Percentiles rank a stretch among this genome's conserved stretches.
Conservation (phyloP, 2,329 filamentous ascomycete species). For the Mariannaea elegans region DNA sequence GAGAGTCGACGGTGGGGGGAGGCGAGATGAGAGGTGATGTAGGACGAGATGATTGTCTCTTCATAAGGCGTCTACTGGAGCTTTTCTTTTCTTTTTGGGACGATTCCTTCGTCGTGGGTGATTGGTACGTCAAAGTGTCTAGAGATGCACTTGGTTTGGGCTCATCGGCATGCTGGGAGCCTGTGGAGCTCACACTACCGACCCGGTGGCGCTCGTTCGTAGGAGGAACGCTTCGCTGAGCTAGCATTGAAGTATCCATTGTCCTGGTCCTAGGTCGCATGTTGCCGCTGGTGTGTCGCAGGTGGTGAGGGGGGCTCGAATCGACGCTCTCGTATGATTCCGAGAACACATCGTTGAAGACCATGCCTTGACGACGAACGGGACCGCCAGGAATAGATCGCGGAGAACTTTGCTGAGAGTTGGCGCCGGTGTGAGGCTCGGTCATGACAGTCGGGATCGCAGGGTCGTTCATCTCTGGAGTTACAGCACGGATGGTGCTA, state of each 20-base stretch:
- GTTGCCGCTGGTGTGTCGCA: conserved; percentile 45
- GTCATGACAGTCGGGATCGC: conserved; percentile 33
- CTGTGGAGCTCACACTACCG: conserved; percentile 74
- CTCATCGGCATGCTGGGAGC: conserved; percentile 63
- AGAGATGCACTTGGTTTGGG: conserved; percentile 51
- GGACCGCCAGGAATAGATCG: conserved; percentile 46
- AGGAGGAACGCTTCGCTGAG: conserved; percentile 51
- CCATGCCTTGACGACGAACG: conserved; percentile 64
- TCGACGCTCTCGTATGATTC: conserved; percentile 58
- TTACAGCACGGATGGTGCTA: conserved; percentile 69
- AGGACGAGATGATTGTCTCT: conserved; percentile 64
- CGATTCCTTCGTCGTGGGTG: conserved; percentile 46
- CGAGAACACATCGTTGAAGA: conserved; percentile 66
- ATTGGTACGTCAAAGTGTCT: conserved; percentile 55
- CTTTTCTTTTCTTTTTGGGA: conserved; percentile 55
- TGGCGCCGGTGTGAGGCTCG: conserved; percentile 36
- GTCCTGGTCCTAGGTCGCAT: conserved; percentile 66
- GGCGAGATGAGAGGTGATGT: conserved; percentile 64
- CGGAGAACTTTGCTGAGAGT: conserved; percentile 46
- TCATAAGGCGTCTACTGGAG: conserved; percentile 61
- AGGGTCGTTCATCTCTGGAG: conserved; percentile 64
- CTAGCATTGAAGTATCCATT: conserved; percentile 64
- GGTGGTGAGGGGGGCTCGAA: conserved; percentile 50
- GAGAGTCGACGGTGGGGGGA: conserved; percentile 66
- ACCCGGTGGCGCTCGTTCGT: conserved; percentile 68